Base-by-base conservation (phyloP, 345 rosid species). In the Hibiscus syriacus region DNA sequence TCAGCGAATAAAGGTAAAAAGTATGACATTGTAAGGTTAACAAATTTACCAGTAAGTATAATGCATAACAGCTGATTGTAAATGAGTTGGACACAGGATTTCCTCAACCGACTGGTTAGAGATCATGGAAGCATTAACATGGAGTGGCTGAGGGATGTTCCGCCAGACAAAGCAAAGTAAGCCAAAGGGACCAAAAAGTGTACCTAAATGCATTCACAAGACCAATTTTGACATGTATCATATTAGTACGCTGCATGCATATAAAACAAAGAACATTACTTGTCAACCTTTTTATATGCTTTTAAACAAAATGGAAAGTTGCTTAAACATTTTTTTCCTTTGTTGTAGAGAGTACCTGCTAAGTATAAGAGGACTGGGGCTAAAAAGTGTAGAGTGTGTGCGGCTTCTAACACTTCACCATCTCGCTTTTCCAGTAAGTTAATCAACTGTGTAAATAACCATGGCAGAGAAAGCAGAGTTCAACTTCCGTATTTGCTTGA, bases 311-410 rank as follows among this genome's bases (percentile, higher is more conserved):
- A 67, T 9, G 5, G 7, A 67, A n/a, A 45, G 3, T 30, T 52
- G 68, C 46, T 76, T 75, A 75, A 73, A 71, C 78, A 38, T 25
- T 45, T 29, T n/a, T 32, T 64, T 64, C 17, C 68, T 23, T 65
- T 19, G 30, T 55, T 80, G 83, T 77, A 92, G 98, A 75, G 95
- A 92, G 45, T 95, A 84, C 77, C 86, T 95, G 56, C 82, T 95
- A 66, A 92, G 98, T 78, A 56, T 92, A 62, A 73, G 82, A 23
- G 99, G 99, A 53, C 64, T 95, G 62, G 99, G 99, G 29, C 76
- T 95, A 43, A 95, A 95, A 80, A 95, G 99, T 13, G 99, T 95
- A 45, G 99, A 95, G 76, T 95, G 99, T 66, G 99, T 95, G 71
- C 85, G 98, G 69, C 97, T 95, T 75, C 78, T 95, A 54, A 92